phyloP scores from a whole-genome alignment of 257 asterid species.

The Linderniella brevidens region DNA sequence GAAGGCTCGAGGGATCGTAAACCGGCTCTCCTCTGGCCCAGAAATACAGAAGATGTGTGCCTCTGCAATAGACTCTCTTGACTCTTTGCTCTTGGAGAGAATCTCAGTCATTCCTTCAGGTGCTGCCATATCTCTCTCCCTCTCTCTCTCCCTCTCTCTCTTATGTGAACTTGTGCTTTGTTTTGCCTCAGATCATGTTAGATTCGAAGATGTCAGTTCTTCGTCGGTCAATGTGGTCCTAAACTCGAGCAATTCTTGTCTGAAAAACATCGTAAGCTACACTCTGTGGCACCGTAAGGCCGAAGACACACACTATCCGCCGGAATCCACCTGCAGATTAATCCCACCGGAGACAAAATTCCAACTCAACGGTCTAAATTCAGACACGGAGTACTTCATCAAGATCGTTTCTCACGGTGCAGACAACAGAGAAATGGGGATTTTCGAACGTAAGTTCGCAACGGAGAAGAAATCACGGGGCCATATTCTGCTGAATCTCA shows the following conservation, averaged over 20 bases:
- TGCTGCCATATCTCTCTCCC: conserved; percentile 13
- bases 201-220: conserved; percentile 28
- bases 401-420: conserved; percentile 34
- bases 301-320: conserved; percentile 34
- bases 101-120: conserved; percentile 25
- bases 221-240: conserved; percentile 25
- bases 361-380: conserved; percentile 35
- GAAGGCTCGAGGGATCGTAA: conserved; percentile 90
- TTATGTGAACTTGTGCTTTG: too few species aligned
- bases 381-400: conserved; percentile 41
- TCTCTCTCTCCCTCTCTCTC: background rate
- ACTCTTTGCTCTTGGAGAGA: conserved; percentile 29
- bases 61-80: conserved; percentile 50
- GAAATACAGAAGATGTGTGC: conserved; percentile 70
- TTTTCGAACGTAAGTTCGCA: conserved; percentile 25
- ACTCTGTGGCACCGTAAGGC: conserved; percentile 65
- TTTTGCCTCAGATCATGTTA: conserved; percentile 26
- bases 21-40: conserved; percentile 79
- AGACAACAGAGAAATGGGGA: conserved; percentile 13
- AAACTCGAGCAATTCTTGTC: conserved; percentile 12
- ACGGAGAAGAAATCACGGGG: conserved; percentile 17
- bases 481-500: conserved; percentile 16
- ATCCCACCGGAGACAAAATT: conserved; percentile 31
- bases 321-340: conserved; percentile 47
- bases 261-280: conserved; percentile 13